phyloP scores from a whole-genome alignment of 768 basidiomycete species.

The Rhizopogon roseolus region DNA sequence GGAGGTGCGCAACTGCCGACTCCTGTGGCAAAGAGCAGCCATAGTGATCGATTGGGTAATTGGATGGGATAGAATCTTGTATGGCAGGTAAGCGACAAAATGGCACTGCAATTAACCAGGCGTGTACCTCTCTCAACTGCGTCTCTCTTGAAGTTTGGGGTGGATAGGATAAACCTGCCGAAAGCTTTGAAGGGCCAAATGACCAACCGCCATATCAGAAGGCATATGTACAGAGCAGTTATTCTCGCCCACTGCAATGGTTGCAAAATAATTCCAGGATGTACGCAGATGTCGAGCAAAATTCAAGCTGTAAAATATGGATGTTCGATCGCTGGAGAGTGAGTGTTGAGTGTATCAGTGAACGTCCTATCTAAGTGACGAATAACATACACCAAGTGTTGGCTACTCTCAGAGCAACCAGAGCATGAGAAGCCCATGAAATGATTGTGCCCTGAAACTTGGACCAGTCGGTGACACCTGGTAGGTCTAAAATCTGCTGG shows the following conservation, averaged over 20 bases:
- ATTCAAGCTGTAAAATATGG: neutral
- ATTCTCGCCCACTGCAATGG: neutral
- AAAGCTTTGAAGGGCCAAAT: neutral
- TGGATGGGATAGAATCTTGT: constrained; percentile 5
- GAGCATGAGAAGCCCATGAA: neutral
- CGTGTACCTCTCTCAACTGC: constrained; percentile 2
- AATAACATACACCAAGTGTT: neutral
- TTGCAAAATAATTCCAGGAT: neutral
- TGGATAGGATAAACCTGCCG: neutral
- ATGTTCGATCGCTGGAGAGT: neutral
- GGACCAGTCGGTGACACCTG: neutral
- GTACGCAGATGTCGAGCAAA: neutral
- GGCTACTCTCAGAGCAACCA: neutral
- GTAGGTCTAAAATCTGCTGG: neutral
- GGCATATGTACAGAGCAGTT: neutral
- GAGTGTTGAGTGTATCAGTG: neutral
- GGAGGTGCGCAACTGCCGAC: constrained; percentile 2
- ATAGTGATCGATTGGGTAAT: constrained; percentile 4
- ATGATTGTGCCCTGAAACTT: neutral
- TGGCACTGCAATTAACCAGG: neutral
- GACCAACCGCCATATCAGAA: neutral
- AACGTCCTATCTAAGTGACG: neutral
- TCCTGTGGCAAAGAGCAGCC: constrained; percentile 4
- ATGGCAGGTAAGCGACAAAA: neutral
- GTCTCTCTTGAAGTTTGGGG: neutral